phyloP scores from a whole-genome alignment of 2,329 filamentous ascomycete genomes.

The Penicillium psychrosexuale region DNA sequence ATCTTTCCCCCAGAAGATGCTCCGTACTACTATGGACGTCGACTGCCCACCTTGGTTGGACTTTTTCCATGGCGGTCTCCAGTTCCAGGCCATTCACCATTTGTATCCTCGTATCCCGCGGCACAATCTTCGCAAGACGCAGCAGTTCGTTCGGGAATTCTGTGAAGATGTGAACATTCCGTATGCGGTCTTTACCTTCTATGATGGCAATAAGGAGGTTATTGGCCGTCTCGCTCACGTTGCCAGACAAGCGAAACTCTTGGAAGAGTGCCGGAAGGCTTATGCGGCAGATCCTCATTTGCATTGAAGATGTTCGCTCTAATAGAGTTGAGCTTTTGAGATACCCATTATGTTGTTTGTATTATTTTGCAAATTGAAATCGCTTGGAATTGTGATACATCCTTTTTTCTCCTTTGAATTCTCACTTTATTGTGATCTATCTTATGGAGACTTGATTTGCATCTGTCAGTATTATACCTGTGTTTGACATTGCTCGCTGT shows the following conservation, averaged over 20 bases:
- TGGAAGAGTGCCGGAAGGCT: slow-evolving; percentile 64
- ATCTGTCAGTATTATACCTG: neutral
- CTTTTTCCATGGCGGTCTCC: slow-evolving; percentile 80
- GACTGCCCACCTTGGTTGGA: slow-evolving; percentile 83
- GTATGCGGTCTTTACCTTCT: slow-evolving; percentile 80
- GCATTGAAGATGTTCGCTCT: slow-evolving; percentile 9
- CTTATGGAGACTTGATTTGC: neutral
- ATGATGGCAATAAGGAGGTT: slow-evolving; percentile 72
- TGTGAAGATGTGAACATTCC: slow-evolving; percentile 76
- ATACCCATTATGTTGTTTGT: neutral
- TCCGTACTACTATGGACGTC: slow-evolving; percentile 88
- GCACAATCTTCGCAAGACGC: slow-evolving; percentile 72
- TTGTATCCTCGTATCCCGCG: slow-evolving; percentile 76
- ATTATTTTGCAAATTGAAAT: neutral
- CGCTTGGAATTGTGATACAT: neutral
- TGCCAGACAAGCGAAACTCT: slow-evolving; percentile 67
- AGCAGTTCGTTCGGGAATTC: slow-evolving; percentile 72
- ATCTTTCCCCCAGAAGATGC: slow-evolving; percentile 82
- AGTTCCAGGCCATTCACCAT: slow-evolving; percentile 85
- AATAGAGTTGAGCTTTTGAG: neutral
- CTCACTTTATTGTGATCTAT: neutral
- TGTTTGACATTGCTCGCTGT: neutral
- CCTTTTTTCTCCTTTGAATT: neutral
- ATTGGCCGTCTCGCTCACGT: slow-evolving; percentile 71
- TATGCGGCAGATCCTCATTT: slow-evolving; percentile 19